Base-by-base conservation (phyloP, 2,329 filamentous ascomycete species). In the Ambrosiella xylebori region DNA sequence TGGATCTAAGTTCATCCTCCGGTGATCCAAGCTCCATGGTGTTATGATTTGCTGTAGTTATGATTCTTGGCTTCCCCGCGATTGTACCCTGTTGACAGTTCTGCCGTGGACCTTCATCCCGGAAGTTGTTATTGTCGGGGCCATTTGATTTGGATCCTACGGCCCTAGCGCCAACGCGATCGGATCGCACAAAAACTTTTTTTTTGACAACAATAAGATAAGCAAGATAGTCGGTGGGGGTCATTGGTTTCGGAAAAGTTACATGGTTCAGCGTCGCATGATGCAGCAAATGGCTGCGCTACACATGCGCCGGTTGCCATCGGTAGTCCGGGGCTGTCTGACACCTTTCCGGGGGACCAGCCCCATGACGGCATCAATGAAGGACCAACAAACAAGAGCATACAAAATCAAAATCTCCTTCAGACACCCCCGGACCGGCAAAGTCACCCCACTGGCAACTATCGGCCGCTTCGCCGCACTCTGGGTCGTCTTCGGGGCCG, bases 401-500 rank as follows among this genome's bases (percentile, higher is more conserved):
- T 47, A 15, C n/a, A 27, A 27, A 27, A 47, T 47, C n/a, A 47
- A 47, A 1, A 17, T 47, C n/a, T 13, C 44, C 44, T 47, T 47
- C n/a, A 47, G 19, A 88, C 86, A n/a, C 94, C 87, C 0, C 84
- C 89, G 66, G 81, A 81, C 62, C 84, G 81, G 63, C 72, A 74
- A 62, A 88, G 82, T 73, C 73, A 90, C 59, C 83, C 79, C 62
- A 76, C 85, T 62, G 85, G 91, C 44, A 8, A 17, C 85, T 37
- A 84, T 82, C 45, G 71, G 82, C 38, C 86, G 86, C 63, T 88
- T 65, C 0, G 41, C 56, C 2, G 59, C 56, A 13, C 41, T 52
- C 17, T 60, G 59, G 59, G 9, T 55, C 12, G 59, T 51, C 27
- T 58, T 60, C 17, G 50, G 54, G 3, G n/a, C 56, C 6, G 15